Evolutionary conservation across 805 yeast species (phyloP), one percentile per base, ranked within the genome.

Genomic region (Zygosaccharomyces siamensis): DNA sequence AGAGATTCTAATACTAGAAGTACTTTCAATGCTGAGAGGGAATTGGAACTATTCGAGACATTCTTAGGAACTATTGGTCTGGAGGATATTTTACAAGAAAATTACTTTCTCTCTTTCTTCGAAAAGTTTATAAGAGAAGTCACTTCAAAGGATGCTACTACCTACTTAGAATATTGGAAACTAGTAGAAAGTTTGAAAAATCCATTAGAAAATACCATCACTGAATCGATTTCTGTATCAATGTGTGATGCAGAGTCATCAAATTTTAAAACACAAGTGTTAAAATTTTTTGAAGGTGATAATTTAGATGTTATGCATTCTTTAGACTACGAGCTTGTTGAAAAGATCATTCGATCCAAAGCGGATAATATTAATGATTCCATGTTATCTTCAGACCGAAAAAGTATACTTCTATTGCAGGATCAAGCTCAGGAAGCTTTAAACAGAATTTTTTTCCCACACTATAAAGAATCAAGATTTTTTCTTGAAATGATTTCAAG

Each of bases 111-210:
- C 2, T 12, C 47, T 4, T 53, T 37, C 38, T 63, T 64, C 30
- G 45, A 51, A 7, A 38, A 41, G 5, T 64, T 38, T 42, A 38
- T 62, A 8, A 11, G 16, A 2, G 31, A 42, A 18, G 32, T 38
- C 12, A 26, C 50, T 7, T 36, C 52, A 10, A 26, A 35, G 5
- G 46, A 48, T 23, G 60, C 59, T 2, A 18, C 38, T 4, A 44
- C 54, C 4, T 60, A 81, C 26, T 59, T 88, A 3, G 82, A 81
- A 39, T 81, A 80, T 51, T 86, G 89, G 88, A 62, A 77, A 4
- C 75, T 78, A 2, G 83, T 88, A 2, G 85, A 87, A 51, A 72
- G 77, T 0, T 74, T 87, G 33, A 79, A 81, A 56, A 85, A 85
- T 43, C 96, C 97, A 0, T 64, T 89, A 14, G 85, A 77, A 49